Percentiles rank a stretch among this genome's conserved stretches.
These are phyloP conservation scores for Sarcomyxa edulis DNA, from an alignment of 768 basidiomycete genomes.

Conservation along the genomic window DNA sequence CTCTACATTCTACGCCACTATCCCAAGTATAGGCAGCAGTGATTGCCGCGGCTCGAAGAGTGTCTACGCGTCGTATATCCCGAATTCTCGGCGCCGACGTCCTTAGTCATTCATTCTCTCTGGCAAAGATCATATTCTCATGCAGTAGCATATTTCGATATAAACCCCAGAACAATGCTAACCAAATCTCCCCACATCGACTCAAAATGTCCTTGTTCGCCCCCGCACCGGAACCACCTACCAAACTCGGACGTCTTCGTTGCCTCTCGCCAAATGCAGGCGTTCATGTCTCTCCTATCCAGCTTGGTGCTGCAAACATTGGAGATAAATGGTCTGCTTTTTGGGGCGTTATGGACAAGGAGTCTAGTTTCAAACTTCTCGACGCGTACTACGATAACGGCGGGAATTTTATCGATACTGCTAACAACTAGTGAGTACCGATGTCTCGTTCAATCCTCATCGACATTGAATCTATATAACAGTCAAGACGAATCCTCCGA, in stretches of 20 bases:
- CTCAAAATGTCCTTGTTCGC: constrained; percentile 1
- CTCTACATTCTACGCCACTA: too few relatives aligned
- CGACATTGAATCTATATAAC: too few relatives aligned
- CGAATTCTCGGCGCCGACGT: too few relatives aligned
- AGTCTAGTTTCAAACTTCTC: constrained; percentile 32
- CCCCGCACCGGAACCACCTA: constrained; percentile 20
- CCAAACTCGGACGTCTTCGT: constrained; percentile 33
- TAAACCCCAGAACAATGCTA: too few relatives aligned
- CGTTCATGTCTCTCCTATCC: constrained; percentile 42
- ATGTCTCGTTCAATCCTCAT: too few relatives aligned
- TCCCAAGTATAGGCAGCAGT: too few relatives aligned
- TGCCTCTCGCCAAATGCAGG: constrained; percentile 33
- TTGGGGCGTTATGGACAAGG: constrained; percentile 28
- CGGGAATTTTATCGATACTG: constrained; percentile 38
- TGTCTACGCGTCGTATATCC: too few relatives aligned
- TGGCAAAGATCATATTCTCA: too few relatives aligned
- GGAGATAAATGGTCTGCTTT: constrained; percentile 34
- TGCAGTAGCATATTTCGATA: too few relatives aligned
- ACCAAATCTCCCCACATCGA: too few relatives aligned
- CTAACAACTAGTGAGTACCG: constrained; percentile 28
- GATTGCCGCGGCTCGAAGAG: too few relatives aligned
- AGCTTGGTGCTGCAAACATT: constrained; percentile 43
- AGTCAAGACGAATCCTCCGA: constrained; percentile 33
- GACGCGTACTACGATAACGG: constrained; percentile 33
- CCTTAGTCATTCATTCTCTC: too few relatives aligned